Conservation (phyloP, 345 rosid genomes). For the Populus simonii region DNA sequence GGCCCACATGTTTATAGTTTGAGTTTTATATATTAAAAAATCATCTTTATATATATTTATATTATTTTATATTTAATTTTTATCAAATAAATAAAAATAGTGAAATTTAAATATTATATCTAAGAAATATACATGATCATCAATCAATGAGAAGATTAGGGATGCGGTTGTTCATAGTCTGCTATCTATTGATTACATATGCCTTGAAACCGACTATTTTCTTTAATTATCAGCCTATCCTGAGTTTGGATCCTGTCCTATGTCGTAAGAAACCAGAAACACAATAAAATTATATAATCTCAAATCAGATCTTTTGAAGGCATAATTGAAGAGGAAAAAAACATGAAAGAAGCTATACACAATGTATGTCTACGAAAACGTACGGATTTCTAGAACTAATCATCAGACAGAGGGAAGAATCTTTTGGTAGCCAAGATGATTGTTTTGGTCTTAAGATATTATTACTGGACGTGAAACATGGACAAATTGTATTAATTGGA, state of each 20-base stretch:
- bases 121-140: conserved; percentile 27
- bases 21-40: no score
- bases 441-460: no score
- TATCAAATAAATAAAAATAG: no score
- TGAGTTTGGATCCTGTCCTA: neutral
- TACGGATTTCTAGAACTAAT: neutral
- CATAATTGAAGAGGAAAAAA: neutral
- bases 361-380: neutral
- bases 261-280: neutral
- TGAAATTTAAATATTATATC: no score
- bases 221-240: neutral
- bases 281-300: neutral
- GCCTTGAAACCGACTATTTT: neutral
- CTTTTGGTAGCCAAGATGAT: no score
- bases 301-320: neutral
- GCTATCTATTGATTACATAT: neutral
- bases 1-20: no score
- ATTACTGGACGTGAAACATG: neutral
- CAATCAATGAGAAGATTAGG: conserved; percentile 31
- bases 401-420: neutral
- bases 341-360: neutral
- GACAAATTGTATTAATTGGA: neutral
- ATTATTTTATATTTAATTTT: no score
- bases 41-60: no score
- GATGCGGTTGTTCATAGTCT: conserved; percentile 15